These are phyloP conservation scores for Eucalyptus polybractea DNA, from an alignment of 345 rosid genomes.

Conservation along the genomic window DNA sequence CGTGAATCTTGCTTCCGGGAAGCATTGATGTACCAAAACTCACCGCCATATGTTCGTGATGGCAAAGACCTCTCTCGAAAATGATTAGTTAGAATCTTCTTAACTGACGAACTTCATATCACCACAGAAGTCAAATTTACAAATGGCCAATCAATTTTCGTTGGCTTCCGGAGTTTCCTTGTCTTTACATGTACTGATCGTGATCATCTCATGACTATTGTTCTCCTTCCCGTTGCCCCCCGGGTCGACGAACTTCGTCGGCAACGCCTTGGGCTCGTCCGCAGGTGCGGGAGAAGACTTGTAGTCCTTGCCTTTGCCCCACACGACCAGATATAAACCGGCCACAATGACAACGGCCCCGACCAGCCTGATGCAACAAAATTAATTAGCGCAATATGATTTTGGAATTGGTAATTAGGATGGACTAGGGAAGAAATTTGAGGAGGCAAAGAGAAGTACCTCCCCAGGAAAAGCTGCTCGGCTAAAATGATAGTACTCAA, in stretches of 20 bases:
- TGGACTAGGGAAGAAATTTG: not conserved
- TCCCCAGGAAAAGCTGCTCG: slow-evolving; percentile 78
- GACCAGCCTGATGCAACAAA: slow-evolving; percentile 37
- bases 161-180: not conserved
- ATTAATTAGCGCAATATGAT: not conserved
- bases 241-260: not conserved
- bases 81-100: not conserved
- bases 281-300: not conserved
- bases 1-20: not conserved
- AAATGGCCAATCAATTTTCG: not conserved
- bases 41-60: not conserved
- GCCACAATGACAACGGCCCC: slow-evolving; percentile 69
- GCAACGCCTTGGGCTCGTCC: slow-evolving; percentile 6
- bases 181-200: not conserved
- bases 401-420: not conserved
- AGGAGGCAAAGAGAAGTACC: slow-evolving; percentile 15
- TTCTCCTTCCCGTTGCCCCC: not conserved
- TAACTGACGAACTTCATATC: not conserved
- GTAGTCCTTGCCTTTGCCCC: slow-evolving; percentile 82
- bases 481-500: slow-evolving; percentile 63
- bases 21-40: not conserved
- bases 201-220: slow-evolving; percentile 12
- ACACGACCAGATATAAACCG: slow-evolving; percentile 70
- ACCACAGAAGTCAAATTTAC: not conserved
- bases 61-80: not conserved